These are phyloP conservation scores for Sinapis alba DNA, from an alignment of 441 rosid species.

Conservation along the genomic window DNA sequence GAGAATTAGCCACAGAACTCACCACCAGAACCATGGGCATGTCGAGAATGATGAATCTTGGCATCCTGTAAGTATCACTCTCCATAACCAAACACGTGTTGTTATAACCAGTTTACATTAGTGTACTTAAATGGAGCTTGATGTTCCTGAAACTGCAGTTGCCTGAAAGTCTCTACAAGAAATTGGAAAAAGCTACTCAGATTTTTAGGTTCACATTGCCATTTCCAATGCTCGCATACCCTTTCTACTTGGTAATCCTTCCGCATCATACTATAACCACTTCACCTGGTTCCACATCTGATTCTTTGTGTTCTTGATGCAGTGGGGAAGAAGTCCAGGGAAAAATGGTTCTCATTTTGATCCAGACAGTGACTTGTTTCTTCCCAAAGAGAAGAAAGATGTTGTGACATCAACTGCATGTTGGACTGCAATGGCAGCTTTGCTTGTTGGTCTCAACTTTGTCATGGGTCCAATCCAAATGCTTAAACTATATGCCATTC, in stretches of 20 bases:
- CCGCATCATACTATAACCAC: background rate
- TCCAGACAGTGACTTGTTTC: conserved; percentile 63
- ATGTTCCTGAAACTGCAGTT: conserved; percentile 49
- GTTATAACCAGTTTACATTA: background rate
- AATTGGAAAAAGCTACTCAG: conserved; percentile 49
- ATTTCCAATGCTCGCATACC: conserved; percentile 68
- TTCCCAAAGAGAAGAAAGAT: conserved; percentile 55
- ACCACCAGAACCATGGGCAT: conserved; percentile 96
- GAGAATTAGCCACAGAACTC: conserved; percentile 97
- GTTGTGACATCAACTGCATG: conserved; percentile 60
- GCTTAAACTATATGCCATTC: conserved; percentile 63
- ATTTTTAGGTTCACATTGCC: conserved; percentile 59
- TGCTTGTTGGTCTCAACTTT: conserved; percentile 51
- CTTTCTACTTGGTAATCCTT: conserved; percentile 62
- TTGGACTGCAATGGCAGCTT: conserved; percentile 62
- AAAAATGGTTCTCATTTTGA: conserved; percentile 68
- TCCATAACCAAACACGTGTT: background rate
- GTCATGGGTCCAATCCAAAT: conserved; percentile 57
- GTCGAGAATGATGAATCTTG: conserved; percentile 97
- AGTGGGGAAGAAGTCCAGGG: conserved; percentile 56
- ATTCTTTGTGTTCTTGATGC: background rate
- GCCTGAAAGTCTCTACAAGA: conserved; percentile 71
- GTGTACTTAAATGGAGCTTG: background rate
- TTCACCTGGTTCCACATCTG: conserved; percentile 1
- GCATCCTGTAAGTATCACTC: conserved; percentile 69